These are phyloP conservation scores for Kodamaea suecica DNA, from an alignment of 1,139 yeast species.

Conservation along the genomic window DNA sequence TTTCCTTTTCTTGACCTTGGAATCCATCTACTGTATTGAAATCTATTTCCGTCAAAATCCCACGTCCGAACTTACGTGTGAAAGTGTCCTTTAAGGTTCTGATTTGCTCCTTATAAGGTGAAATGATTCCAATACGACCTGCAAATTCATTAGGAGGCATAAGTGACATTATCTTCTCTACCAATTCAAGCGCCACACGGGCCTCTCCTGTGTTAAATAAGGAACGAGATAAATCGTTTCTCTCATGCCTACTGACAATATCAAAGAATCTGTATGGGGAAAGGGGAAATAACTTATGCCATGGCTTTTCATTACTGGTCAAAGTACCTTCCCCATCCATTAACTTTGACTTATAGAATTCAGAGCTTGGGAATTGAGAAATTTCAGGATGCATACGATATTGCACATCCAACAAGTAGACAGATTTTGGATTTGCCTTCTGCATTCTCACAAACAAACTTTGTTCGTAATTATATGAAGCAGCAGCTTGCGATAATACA, in stretches of 20 bases:
- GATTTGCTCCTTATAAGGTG: conserved; percentile 93
- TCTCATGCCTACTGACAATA: conserved; percentile 61
- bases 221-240: conserved; percentile 63
- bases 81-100: conserved; percentile 56
- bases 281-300: conserved; percentile 62
- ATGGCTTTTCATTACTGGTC: conserved; percentile 55
- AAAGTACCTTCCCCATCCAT: conserved; percentile 75
- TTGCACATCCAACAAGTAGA: conserved; percentile 84
- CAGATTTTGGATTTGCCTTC: conserved; percentile 55
- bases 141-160: conserved; percentile 54
- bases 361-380: conserved; percentile 78
- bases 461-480: conserved; percentile 77
- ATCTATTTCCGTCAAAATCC: conserved; percentile 66
- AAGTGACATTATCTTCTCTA: conserved; percentile 50
- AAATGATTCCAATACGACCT: conserved; percentile 83
- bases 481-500: conserved; percentile 88
- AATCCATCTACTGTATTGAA: conserved; percentile 97
- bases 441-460: conserved; percentile 95
- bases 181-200: conserved; percentile 65
- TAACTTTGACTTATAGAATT: conserved; percentile 72
- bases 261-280: conserved; percentile 82
- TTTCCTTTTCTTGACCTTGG: conserved; percentile 97
- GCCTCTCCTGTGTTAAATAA: conserved; percentile 72
- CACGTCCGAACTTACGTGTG: conserved; percentile 55
- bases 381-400: conserved; percentile 98